These are phyloP conservation scores for Somion occarium DNA, from an alignment of 1,284 basidiomycete genomes.

Conservation along the genomic window DNA sequence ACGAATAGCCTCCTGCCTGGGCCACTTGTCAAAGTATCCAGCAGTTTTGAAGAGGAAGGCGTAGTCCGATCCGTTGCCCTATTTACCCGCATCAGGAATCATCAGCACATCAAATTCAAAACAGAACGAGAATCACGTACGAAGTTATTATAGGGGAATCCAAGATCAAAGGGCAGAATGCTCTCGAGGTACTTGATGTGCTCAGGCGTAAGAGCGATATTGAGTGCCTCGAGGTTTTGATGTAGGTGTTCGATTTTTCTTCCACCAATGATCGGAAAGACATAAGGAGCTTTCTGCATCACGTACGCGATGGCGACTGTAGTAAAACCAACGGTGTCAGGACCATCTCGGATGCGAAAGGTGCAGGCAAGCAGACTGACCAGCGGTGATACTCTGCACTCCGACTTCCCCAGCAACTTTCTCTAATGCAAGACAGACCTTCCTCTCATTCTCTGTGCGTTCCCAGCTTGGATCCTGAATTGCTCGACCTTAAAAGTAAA, in stretches of 20 bases:
- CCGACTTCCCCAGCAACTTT: conserved; percentile 18
- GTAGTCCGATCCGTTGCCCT: conserved; percentile 25
- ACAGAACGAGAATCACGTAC: conserved; percentile 17
- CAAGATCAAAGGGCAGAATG: conserved; percentile 33
- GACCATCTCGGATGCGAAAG: not conserved
- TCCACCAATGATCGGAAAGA: conserved; percentile 38
- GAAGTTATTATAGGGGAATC: conserved; percentile 35
- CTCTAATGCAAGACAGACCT: conserved; percentile 18
- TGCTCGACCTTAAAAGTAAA: not conserved
- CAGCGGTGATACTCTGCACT: conserved; percentile 13
- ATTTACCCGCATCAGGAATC: not conserved
- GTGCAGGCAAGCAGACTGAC: not conserved
- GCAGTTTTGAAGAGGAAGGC: conserved; percentile 13
- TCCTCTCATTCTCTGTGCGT: conserved; percentile 25
- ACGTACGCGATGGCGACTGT: conserved; percentile 42
- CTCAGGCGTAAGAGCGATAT: conserved; percentile 32
- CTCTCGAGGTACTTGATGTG: conserved; percentile 39
- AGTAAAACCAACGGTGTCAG: not conserved
- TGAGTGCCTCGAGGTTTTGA: conserved; percentile 40
- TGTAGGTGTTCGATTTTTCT: conserved; percentile 44
- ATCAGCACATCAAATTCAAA: not conserved
- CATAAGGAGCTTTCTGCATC: conserved; percentile 39
- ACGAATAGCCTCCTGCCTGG: conserved; percentile 13
- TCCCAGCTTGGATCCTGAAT: conserved; percentile 20
- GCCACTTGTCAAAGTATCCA: conserved; percentile 26